These are phyloP conservation scores for Penicillium sp. DNA, from an alignment of 2,329 filamentous ascomycete species.

Conservation along the genomic window DNA sequence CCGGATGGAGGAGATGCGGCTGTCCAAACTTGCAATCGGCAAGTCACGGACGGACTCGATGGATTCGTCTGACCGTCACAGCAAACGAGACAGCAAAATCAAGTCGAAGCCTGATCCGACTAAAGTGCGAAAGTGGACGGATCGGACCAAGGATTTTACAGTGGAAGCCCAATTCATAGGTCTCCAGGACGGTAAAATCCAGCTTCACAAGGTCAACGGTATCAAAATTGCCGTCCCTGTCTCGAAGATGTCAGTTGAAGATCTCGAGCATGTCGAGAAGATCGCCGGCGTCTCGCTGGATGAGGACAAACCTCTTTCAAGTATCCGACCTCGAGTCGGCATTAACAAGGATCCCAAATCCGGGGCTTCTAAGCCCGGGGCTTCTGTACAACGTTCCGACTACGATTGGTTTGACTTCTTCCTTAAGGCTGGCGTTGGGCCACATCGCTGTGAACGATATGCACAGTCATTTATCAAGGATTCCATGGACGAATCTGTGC, in stretches of 20 bases:
- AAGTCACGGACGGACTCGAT: constrained; percentile 55
- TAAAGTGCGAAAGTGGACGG: constrained; percentile 90
- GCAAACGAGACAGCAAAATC: constrained; percentile 64
- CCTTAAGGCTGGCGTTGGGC: constrained; percentile 83
- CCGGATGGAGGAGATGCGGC: constrained; percentile 72
- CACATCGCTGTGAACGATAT: constrained; percentile 91
- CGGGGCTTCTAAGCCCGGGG: constrained; percentile 36
- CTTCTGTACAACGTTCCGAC: constrained; percentile 49
- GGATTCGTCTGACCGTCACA: constrained; percentile 65
- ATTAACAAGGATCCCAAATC: constrained; percentile 35
- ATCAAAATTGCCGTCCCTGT: constrained; percentile 98
- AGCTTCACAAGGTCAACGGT: constrained; percentile 95
- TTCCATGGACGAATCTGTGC: constrained; percentile 90
- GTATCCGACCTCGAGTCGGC: constrained; percentile 54
- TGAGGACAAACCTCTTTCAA: constrained; percentile 88
- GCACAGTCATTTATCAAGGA: constrained; percentile 84
- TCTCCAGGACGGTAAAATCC: constrained; percentile 92
- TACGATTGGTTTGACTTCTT: constrained; percentile 99
- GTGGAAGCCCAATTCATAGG: constrained; percentile 96
- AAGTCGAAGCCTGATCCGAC: constrained; percentile 79
- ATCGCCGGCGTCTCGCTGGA: constrained; percentile 81
- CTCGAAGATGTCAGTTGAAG: constrained; percentile 90
- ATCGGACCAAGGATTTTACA: constrained; percentile 91
- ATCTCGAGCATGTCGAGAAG: constrained; percentile 91
- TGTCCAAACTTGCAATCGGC: constrained; percentile 76